A percentile compares a stretch with the other conserved stretches of the same genome.
Evolutionary conservation across 345 rosid species (phyloP).

Genomic region (Excoecaria agallocha): DNA sequence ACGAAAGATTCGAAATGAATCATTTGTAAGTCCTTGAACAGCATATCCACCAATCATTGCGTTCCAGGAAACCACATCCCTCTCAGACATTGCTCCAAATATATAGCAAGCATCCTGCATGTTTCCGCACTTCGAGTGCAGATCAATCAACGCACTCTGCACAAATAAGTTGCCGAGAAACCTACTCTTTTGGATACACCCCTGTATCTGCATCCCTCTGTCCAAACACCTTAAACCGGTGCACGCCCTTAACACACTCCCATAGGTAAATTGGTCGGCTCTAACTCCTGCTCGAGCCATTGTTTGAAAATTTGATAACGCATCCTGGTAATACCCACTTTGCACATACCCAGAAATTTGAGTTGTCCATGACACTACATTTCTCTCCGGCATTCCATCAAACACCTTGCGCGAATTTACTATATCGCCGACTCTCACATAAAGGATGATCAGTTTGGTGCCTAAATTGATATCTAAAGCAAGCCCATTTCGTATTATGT

Average conservation of each 20-base stretch:
- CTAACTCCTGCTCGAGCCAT: slow-evolving; percentile 23
- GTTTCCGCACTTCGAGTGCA: slow-evolving; percentile 31
- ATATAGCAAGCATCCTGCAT: slow-evolving; percentile 23
- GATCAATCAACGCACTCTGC: slow-evolving; percentile 31
- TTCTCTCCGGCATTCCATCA: slow-evolving; percentile 20
- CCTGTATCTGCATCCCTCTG: slow-evolving; percentile 31
- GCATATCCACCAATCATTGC: slow-evolving; percentile 32
- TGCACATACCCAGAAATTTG: slow-evolving; percentile 25
- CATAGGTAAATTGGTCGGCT: slow-evolving; percentile 30
- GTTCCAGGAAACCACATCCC: slow-evolving; percentile 28
- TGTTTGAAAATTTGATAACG: slow-evolving; percentile 12
- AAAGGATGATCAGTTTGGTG: slow-evolving; percentile 23
- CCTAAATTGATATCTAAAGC: slow-evolving; percentile 4
- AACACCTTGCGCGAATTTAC: slow-evolving; percentile 24
- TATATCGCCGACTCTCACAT: slow-evolving; percentile 2
- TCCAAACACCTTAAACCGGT: slow-evolving; percentile 27
- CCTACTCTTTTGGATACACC: slow-evolving; percentile 26
- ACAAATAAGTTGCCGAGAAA: slow-evolving; percentile 20
- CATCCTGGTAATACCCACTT: slow-evolving; percentile 20
- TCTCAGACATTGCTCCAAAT: slow-evolving; percentile 23
- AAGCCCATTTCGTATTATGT: slow-evolving; percentile 17
- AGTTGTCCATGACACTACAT: slow-evolving; percentile 30
- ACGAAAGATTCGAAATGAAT: slow-evolving; percentile 46
- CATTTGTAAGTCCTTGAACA: slow-evolving; percentile 27
- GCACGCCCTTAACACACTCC: slow-evolving; percentile 26